Percentiles rank a stretch among this genome's conserved stretches.
Conservation (phyloP, 805 yeast genomes). For the Yarrowia sp. region DNA sequence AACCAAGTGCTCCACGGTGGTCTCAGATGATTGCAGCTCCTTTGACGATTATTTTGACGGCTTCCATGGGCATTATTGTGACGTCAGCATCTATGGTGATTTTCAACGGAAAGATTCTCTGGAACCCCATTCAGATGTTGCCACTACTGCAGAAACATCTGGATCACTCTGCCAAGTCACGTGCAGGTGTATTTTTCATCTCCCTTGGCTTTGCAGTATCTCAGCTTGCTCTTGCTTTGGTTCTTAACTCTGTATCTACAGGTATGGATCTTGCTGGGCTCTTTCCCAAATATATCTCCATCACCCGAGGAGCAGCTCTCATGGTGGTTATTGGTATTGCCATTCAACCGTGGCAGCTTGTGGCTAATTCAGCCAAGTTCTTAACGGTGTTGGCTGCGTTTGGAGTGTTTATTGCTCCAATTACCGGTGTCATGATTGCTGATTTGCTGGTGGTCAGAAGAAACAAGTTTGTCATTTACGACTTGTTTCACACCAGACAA, state of each 20-base stretch:
- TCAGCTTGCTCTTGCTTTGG: constrained; percentile 26
- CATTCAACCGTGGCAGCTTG: constrained; percentile 46
- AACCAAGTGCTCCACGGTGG: constrained; percentile 42
- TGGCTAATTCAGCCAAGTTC: constrained; percentile 41
- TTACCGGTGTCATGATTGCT: constrained; percentile 42
- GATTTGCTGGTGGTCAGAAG: constrained; percentile 46
- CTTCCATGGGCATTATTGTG: constrained; percentile 48
- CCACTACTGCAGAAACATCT: constrained; percentile 43
- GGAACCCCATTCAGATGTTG: constrained; percentile 49
- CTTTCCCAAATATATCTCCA: constrained; percentile 46
- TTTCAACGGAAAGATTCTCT: constrained; percentile 43
- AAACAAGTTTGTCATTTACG: constrained; percentile 43
- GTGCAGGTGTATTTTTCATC: constrained; percentile 52
- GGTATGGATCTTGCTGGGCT: constrained; percentile 53
- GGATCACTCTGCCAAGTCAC: constrained; percentile 41
- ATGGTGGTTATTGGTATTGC: constrained; percentile 40
- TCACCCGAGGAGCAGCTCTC: constrained; percentile 48
- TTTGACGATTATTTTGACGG: constrained; percentile 45
- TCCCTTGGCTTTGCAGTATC: constrained; percentile 32
- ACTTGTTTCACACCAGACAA: constrained; percentile 40
- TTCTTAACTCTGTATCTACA: constrained; percentile 47
- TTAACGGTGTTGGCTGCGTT: constrained; percentile 41
- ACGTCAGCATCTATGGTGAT: constrained; percentile 46
- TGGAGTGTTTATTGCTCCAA: constrained; percentile 44
- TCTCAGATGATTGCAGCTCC: constrained; percentile 43